Evolutionary conservation across 2,329 filamentous ascomycete genomes (phyloP), one percentile per base, ranked within the genome.

Genomic region (Aotearoamyces nothofagi): DNA sequence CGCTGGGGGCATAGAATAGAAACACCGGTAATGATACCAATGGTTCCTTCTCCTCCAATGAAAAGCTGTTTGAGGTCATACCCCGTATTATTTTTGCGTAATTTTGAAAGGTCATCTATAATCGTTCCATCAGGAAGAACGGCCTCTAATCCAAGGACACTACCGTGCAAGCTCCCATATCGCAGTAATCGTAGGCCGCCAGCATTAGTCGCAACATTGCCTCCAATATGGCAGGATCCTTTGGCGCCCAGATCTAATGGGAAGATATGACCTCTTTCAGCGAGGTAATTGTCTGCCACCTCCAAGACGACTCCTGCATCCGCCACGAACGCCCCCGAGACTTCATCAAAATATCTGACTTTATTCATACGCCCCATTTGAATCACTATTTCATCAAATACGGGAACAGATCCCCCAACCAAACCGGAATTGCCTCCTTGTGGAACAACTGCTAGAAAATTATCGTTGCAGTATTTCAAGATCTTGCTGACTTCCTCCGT

Each of bases 71-170:
- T 94, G 33, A 94, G 56, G 51, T 98, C 92, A 55, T 96, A 98
- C 15, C 90, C 90, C 2, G 90, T 98, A 60, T 98, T 98, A 64
- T 98, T 96, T 64, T 98, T 98, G 41, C 90, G 74, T 33, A 98
- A 63, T 34, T 70, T 86, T 42, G 72, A 78, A 17, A 98, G 71
- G 44, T 94, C 84, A 44, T 96, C 75, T 25, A 98, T 66, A 41
- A 98, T 69, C 5, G 84, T 94, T 30, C 90, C 90, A 49, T 98
- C 82, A 1, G 90, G 82, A 22, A 98, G 63, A 6, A 98, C 92
- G 12, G 79, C 90, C 58, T 98, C 87, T 29, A 98, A 64, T 15
- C 90, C 90, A 10, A 98, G 65, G 2, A 96, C 83, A 32, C 67
- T 94, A 13, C 90, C 90, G 55, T 98, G 90, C 39, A 98, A 61